Conservation (phyloP, 495 filamentous ascomycete genomes). For the Aspergillus baeticus region DNA sequence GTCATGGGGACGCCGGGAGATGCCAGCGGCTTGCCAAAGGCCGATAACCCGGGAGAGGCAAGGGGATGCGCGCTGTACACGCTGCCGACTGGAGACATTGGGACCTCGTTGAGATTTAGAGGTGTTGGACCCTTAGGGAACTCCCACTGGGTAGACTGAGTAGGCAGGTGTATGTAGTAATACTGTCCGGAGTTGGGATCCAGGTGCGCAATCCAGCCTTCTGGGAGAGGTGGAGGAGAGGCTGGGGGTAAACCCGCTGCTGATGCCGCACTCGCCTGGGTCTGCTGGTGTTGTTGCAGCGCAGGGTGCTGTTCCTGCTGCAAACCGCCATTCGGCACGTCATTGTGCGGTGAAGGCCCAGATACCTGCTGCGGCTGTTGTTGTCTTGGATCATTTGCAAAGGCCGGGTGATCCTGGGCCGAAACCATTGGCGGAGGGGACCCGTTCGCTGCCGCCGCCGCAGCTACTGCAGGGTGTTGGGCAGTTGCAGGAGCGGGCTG, state of each 20-base stretch:
- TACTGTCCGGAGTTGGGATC: slow-evolving; percentile 95
- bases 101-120: slow-evolving; percentile 71
- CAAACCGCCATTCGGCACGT: slow-evolving; percentile 32
- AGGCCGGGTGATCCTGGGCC: slow-evolving; percentile 73
- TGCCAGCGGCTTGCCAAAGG: slow-evolving; percentile 69
- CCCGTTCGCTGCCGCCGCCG: slow-evolving; percentile 27
- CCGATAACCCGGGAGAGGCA: slow-evolving; percentile 66
- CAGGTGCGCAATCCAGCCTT: slow-evolving; percentile 97
- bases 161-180: slow-evolving; percentile 96
- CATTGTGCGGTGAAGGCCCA: slow-evolving; percentile 34
- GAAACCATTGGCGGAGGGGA: slow-evolving; percentile 36
- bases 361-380: slow-evolving; percentile 44
- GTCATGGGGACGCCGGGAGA: slow-evolving; percentile 76
- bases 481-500: slow-evolving; percentile 22
- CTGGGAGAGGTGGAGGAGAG: slow-evolving; percentile 87
- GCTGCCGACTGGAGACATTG: slow-evolving; percentile 75
- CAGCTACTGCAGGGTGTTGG: slow-evolving; percentile 23
- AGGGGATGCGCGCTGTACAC: slow-evolving; percentile 75
- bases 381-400: slow-evolving; percentile 72
- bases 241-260: slow-evolving; percentile 63
- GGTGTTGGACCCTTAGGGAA: slow-evolving; percentile 92
- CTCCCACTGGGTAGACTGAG: slow-evolving; percentile 97
- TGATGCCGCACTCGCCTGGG: slow-evolving; percentile 42
- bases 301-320: slow-evolving; percentile 19
- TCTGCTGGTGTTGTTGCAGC: slow-evolving; percentile 18